Evolutionary conservation across 257 asterid genomes (phyloP), one percentile per base, ranked within the genome.

Genomic region (Plantago elongata): DNA sequence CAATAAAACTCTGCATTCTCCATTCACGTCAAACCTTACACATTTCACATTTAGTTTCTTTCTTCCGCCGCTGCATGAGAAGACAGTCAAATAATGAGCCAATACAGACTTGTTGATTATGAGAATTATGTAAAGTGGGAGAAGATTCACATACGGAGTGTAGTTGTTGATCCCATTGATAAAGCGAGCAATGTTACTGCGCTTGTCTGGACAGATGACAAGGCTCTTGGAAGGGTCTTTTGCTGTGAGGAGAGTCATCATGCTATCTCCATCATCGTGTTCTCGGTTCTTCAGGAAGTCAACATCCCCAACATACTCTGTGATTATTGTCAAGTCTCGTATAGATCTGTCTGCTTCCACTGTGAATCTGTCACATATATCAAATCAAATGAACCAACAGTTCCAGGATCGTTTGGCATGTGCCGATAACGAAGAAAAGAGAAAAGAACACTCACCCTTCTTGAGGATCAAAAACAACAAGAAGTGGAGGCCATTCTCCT

Each of bases 151-250:
- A 2, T 84, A 90, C 97, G 67, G 75, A 13, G 87, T 67, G 57
- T 93, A 88, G 74, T 93, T 93, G 86, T 93, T 92, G 82, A 92
- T 89, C 72, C 99, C 99, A 59, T 82, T 92, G 68, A 92, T 79
- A 71, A 92, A 89, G 18, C 97, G 83, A 60, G 99, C 99, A 50
- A 92, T 89, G 64, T 89, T 92, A 49, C 97, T 87, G 5, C 76
- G 83, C 66, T 81, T 83, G 64, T 93, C 97, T 0, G 99, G 99
- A 43, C 97, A 84, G 65, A 93, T 87, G 67, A 87, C 96, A 0
- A 93, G 91, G 64, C 82, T 81, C 58, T 77, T 85, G 9, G 83
- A 84, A 62, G 94, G 77, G 65, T 83, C 80, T 13, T 81, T 61
- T 9, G 99, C 82, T 43, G 63, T 74, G 61, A 93, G 87, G 60